Evolutionary conservation across 1,284 basidiomycete genomes (phyloP), one percentile per base, ranked within the genome.

Genomic region (Ceratobasidium sp.): DNA sequence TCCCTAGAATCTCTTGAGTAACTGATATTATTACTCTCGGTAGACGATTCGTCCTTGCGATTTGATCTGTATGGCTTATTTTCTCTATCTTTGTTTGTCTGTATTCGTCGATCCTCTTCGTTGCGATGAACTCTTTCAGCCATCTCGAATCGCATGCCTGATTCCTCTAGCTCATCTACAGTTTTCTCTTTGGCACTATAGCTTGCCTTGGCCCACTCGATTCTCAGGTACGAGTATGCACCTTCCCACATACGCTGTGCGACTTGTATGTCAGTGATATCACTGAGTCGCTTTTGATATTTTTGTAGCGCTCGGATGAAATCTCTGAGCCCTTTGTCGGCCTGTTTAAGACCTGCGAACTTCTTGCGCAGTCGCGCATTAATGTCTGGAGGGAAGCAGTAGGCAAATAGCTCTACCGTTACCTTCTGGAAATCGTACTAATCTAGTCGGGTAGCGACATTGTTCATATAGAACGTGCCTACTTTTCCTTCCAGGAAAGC

Each of bases 371-470:
- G 79, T 48, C 81, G 75, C 1, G 80, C 56, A 3, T 84, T 80
- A 77, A 84, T 88, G 52, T 87, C 82, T 0, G 84, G 74, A 0
- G 86, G 86, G 82, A 89, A 89, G 68, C 87, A 87, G 76, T 86
- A 85, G 77, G 88, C 84, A 77, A 86, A 88, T 6, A 88, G 54
- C 28, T 42, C 44, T 23, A 44, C 12, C 3, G 23, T 52, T 26
- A 68, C 44, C 17, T 44, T 15, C 3, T 56, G 40, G 23, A 76
- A 26, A 2, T 50, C 54, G 46, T 75, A 78, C 33, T 6, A 4
- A 23, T 59, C 44, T 13, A 54, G 23, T 15, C 69, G 38, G 9
- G 62, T 40, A 15, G 78, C 77, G 5, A 67, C 70, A 54, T 65
- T 50, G 9, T 23, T 50, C 77, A 78, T 75, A 67, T 74, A 78